Base-by-base conservation (phyloP, 2,329 filamentous ascomycete species). In the Geosmithia flava region DNA sequence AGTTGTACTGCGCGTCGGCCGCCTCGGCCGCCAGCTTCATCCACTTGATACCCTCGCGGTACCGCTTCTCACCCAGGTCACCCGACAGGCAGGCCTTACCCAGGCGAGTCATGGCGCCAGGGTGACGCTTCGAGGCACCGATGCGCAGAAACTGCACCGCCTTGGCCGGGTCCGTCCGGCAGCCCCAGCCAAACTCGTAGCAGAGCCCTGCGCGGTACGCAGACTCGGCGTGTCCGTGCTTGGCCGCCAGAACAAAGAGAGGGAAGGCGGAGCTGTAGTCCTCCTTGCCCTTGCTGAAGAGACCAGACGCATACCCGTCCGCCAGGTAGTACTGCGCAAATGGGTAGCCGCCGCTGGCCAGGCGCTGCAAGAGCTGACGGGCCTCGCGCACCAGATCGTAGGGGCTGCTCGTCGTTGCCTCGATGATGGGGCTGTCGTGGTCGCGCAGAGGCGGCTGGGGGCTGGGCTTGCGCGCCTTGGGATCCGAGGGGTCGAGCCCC, bases 161-260 rank as follows among this genome's bases (percentile, higher is more conserved):
- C 67, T 96, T 96, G 46, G 85, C 80, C 49, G 86, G 85, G 59
- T 96, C 89, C 59, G 88, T 88, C 49, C 88, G 82, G 58, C 85
- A 94, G 41, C 93, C 93, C 93, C 93, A 98, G 52, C 90, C 93
- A 65, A 96, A 97, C 65, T 98, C 93, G 68, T 97, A 97, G 69
- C 90, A 96, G 49, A 98, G 74, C 16, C 86, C 93, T 47, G 91
- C 85, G 48, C 93, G 85, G 66, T 96, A 98, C 37, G 84, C 90
- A 49, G 93, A 93, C 69, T 98, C 93, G 45, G 93, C 89, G 64
- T 98, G 93, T 30, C 93, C 93, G 67, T 96, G 93, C 68, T 97
- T 98, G 58, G 87, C 91, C 8, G 93, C 93, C 16, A 93, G 80
- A 39, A 95, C 76, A 61, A 98, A 98, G 29, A 97, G 79, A 8